Base-by-base conservation (phyloP, 495 filamentous ascomycete species). In the Daldinia vernicosa region DNA sequence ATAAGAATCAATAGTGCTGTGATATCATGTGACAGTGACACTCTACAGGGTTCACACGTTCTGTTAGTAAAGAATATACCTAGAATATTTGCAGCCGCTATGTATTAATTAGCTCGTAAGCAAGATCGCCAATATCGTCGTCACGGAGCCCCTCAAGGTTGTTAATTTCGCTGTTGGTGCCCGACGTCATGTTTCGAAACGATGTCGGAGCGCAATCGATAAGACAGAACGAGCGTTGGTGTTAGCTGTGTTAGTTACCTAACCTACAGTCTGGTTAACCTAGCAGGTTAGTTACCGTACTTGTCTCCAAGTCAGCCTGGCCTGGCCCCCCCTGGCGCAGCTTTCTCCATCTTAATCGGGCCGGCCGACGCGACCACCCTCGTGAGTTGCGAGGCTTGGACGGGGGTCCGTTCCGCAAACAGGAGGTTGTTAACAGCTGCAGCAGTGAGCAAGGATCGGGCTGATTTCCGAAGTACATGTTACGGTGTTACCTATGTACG, bases 381-480 rank as follows among this genome's bases (percentile, higher is more conserved):
- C 70, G 56, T 32, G 55, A 47, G 28, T 66, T 47, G 68, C 57
- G 57, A 71, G 37, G 50, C 60, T 58, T 40, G 47, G 57, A 69
- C 70, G 66, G 70, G 62, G 66, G 15, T 62, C 66, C 53, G 51
- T 73, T 58, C 66, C 70, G 66, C 61, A 69, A 73, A 64, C 52
- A 69, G 65, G 62, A 69, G 65, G 58, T 66, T 66, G 45, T 43
- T 66, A 72, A 59, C 27, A 47, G 8, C 19, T 4, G n/a, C 26
- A 4, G 33, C 32, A 33, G 9, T 33, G 15, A 35, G 59, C 69
- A 67, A 59, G 69, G 69, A 54, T 71, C 69, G 63, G 59, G 26
- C 56, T 70, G 57, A 54, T 51, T 35, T 17, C 53, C 53, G 40
- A 35, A 28, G 53, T 26, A 30, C 7, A 27, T n/a, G 4, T 28